These are phyloP conservation scores for Limonomyces culmigenus DNA, from an alignment of 1,284 basidiomycete genomes.

Conservation along the genomic window DNA sequence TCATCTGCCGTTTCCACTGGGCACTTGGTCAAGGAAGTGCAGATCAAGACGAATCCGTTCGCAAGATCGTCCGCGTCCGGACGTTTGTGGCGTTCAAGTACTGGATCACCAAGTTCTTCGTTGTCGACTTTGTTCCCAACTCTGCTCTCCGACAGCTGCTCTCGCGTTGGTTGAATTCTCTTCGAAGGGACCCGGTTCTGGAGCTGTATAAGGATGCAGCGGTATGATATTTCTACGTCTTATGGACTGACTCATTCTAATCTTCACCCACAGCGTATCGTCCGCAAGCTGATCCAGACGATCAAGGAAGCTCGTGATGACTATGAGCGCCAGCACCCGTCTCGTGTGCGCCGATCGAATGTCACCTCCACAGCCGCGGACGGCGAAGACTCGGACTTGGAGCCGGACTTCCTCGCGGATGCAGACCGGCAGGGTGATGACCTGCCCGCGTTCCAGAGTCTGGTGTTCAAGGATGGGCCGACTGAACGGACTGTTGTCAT, in stretches of 20 bases:
- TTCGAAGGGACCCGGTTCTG: constrained; percentile 51
- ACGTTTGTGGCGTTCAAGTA: constrained; percentile 78
- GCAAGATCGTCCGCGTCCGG: constrained; percentile 65
- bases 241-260: constrained; percentile 3
- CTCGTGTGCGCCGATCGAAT: constrained; percentile 27
- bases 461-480: not conserved
- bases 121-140: constrained; percentile 73
- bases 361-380: constrained; percentile 12
- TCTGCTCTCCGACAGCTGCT: constrained; percentile 54
- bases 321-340: constrained; percentile 18
- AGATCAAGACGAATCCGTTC: constrained; percentile 41
- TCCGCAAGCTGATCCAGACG: constrained; percentile 66
- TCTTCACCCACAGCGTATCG: constrained; percentile 35
- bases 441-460: constrained; percentile 7
- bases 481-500: constrained; percentile 15
- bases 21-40: constrained; percentile 23
- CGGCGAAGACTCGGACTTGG: constrained; percentile 52
- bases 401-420: constrained; percentile 49
- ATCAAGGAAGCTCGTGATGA: constrained; percentile 61
- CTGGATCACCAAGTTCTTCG: constrained; percentile 78
- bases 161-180: constrained; percentile 65
- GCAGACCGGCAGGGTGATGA: constrained; percentile 16
- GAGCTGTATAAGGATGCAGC: constrained; percentile 46
- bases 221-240: constrained; percentile 25
- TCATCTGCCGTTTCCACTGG: constrained; percentile 80